These are phyloP conservation scores for Begonia peltatifolia DNA, from an alignment of 306 rosid species.

Conservation along the genomic window DNA sequence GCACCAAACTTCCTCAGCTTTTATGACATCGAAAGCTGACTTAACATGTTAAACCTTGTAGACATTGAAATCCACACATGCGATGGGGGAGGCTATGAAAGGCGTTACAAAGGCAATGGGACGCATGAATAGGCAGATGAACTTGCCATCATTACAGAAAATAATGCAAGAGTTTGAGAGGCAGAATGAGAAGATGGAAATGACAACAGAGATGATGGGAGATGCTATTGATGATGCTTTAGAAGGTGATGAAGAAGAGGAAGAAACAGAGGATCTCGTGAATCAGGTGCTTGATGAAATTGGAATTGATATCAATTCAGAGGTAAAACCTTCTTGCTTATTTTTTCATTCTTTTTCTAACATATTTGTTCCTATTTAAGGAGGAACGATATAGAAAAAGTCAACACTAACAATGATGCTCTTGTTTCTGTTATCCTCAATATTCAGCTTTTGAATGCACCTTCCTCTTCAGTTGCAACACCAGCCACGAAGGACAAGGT, in stretches of 20 bases:
- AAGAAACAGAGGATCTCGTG: constrained; percentile 88
- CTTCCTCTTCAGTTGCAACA: constrained; percentile 69
- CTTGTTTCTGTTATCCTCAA: neutral
- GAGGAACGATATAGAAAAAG: neutral
- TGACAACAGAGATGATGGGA: constrained; percentile 73
- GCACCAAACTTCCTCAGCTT: neutral
- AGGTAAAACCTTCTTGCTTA: constrained; percentile 30
- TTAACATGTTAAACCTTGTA: constrained; percentile 12
- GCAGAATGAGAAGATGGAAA: constrained; percentile 91
- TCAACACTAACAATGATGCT: neutral
- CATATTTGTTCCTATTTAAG: neutral
- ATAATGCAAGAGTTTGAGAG: constrained; percentile 94
- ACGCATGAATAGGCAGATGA: constrained; percentile 92
- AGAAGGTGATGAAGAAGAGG: constrained; percentile 96
- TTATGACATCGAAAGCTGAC: constrained; percentile 1
- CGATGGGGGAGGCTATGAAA: constrained; percentile 97
- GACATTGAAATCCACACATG: constrained; percentile 92
- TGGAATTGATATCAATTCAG: constrained; percentile 75
- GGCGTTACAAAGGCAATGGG: constrained; percentile 99
- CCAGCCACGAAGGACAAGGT: constrained; percentile 63
- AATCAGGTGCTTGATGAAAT: constrained; percentile 96
- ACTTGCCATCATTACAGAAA: constrained; percentile 82
- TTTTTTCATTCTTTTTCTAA: neutral
- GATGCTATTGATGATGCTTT: constrained; percentile 93
- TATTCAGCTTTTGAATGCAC: constrained; percentile 82